Evolutionary conservation across 495 filamentous ascomycete genomes (phyloP).

Genomic region (Barbatosphaeria neglecta): DNA sequence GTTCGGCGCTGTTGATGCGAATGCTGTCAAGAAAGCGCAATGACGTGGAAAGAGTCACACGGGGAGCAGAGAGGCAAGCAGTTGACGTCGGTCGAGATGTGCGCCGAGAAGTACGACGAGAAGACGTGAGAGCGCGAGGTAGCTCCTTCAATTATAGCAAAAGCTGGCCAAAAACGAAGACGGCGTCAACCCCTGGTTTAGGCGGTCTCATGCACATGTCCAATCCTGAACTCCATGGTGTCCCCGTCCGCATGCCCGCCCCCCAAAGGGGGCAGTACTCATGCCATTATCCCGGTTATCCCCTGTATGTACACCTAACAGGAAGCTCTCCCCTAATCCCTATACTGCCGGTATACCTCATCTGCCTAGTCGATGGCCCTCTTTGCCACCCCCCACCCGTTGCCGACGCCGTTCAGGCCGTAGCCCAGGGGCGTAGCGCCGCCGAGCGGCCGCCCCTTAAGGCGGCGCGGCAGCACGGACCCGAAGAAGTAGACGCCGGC

Average conservation of each 20-base stretch:
- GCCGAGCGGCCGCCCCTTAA: conserved; percentile 37
- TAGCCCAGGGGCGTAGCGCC: conserved; percentile 43
- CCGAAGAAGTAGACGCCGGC: conserved; percentile 53
- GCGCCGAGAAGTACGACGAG: too few species aligned
- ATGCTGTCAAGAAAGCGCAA: conserved; percentile 24
- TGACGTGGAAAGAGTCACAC: too few species aligned
- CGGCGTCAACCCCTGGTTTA: neutral
- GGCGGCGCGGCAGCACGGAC: conserved; percentile 43
- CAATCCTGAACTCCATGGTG: neutral
- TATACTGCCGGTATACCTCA: neutral
- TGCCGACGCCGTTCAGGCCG: conserved; percentile 33
- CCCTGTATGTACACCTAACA: conserved; percentile 10
- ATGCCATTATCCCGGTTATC: neutral
- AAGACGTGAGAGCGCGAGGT: too few species aligned
- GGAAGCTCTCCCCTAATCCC: neutral
- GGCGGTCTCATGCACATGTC: neutral
- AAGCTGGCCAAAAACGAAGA: too few species aligned
- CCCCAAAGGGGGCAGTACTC: too few species aligned
- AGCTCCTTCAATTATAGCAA: too few species aligned
- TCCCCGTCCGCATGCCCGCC: neutral
- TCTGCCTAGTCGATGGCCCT: conserved; percentile 22
- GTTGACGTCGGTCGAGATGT: too few species aligned
- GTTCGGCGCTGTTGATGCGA: conserved; percentile 22
- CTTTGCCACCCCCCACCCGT: conserved; percentile 44
- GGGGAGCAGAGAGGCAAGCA: too few species aligned